A percentile compares a stretch with the other conserved stretches of the same genome.
These are phyloP conservation scores for Smittium mucronatum DNA, from an alignment of 371 early-diverging fungal species.

Conservation along the genomic window DNA sequence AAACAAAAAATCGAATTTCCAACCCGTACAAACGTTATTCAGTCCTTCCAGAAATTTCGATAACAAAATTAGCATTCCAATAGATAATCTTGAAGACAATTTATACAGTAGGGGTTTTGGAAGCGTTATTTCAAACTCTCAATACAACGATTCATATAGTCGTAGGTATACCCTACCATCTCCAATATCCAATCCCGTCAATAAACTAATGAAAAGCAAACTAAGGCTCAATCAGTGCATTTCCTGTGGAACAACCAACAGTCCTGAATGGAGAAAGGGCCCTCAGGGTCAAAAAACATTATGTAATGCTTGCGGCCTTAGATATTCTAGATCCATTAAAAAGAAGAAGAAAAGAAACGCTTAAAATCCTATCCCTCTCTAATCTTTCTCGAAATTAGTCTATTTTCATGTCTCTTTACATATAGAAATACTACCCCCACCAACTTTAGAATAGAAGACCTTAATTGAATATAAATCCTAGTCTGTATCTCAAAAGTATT, in stretches of 20 bases:
- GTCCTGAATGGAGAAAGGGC: slow-evolving; percentile 68
- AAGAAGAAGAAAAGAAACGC: slow-evolving; percentile 34
- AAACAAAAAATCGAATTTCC: no score
- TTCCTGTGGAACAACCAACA: slow-evolving; percentile 50
- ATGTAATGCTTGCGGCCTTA: slow-evolving; percentile 64
- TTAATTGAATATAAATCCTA: no score
- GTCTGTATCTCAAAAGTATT: no score
- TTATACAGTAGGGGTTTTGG: background rate
- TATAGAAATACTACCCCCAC: no score
- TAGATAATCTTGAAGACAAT: no score
- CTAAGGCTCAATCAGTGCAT: slow-evolving; percentile 37
- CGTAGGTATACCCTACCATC: background rate
- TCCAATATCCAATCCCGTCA: background rate
- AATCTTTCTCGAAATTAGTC: no score
- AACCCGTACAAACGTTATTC: no score
- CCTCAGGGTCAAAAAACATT: slow-evolving; percentile 71
- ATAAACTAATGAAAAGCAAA: background rate
- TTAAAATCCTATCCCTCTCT: background rate
- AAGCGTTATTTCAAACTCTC: background rate
- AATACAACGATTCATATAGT: background rate
- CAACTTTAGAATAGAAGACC: no score
- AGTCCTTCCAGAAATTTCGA: no score
- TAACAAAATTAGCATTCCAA: no score
- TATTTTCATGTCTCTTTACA: no score
- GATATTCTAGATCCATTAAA: slow-evolving; percentile 56